Conservation (phyloP, 805 yeast species). For the Peterozyma xylosa region DNA sequence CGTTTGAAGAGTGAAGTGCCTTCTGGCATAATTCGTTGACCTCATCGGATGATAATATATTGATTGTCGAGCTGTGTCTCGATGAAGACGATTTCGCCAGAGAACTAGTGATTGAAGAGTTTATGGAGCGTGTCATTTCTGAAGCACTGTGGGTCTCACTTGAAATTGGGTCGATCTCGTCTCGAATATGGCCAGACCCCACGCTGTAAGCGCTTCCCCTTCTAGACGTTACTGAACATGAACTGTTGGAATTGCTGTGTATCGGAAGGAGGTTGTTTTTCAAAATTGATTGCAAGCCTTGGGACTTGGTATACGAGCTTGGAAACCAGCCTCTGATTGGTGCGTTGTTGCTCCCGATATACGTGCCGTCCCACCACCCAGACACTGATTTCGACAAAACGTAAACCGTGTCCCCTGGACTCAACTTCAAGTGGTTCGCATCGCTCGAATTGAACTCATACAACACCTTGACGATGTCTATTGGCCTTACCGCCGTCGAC, state of each 20-base stretch:
- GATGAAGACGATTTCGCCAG: no score
- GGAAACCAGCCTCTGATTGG: constrained; percentile 83
- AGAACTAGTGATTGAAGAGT: neutral
- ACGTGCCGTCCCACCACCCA: constrained; percentile 89
- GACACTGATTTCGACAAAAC: constrained; percentile 56
- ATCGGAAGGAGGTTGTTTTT: neutral
- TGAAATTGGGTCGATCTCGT: constrained; percentile 6
- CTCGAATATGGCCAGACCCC: constrained; percentile 1
- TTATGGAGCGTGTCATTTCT: constrained; percentile 2
- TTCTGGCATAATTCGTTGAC: constrained; percentile 3
- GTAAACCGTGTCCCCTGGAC: constrained; percentile 62
- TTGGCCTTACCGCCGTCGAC: constrained; percentile 18
- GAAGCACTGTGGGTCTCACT: neutral
- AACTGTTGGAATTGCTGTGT: neutral
- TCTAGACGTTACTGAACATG: constrained; percentile 18
- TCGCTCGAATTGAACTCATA: constrained; percentile 48
- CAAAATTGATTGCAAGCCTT: neutral
- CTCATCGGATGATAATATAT: constrained; percentile 11
- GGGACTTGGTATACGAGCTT: constrained; percentile 41
- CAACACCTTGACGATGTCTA: constrained; percentile 54
- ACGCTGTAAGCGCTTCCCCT: constrained; percentile 41
- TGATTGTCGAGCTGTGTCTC: constrained; percentile 6
- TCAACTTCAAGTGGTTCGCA: constrained; percentile 42
- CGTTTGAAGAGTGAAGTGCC: constrained; percentile 23
- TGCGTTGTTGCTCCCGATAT: constrained; percentile 28